These are phyloP conservation scores for Alternaria alternata DNA, from an alignment of 2,329 filamentous ascomycete genomes.

Conservation along the genomic window DNA sequence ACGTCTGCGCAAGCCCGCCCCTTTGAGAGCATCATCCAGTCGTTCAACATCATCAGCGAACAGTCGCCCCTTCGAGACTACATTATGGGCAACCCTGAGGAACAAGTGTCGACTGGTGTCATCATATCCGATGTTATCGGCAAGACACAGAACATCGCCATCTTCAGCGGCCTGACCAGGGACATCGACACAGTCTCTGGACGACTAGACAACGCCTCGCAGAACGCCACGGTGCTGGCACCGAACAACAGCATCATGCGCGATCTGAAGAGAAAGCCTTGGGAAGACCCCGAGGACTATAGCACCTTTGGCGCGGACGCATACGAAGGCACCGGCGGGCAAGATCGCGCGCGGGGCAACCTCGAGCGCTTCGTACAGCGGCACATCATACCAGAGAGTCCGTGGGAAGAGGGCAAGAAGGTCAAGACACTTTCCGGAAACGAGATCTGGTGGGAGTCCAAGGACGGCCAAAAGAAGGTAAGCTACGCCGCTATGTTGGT, in stretches of 20 bases:
- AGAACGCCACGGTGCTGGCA: slow-evolving; percentile 85
- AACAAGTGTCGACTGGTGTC: slow-evolving; percentile 55
- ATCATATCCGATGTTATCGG: slow-evolving; percentile 86
- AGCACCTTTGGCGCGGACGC: slow-evolving; percentile 69
- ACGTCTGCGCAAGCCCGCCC: slow-evolving; percentile 44
- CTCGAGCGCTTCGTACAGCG: slow-evolving; percentile 82
- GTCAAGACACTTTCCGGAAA: slow-evolving; percentile 72
- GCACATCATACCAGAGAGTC: slow-evolving; percentile 78
- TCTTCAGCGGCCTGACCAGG: slow-evolving; percentile 83
- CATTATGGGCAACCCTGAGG: slow-evolving; percentile 41
- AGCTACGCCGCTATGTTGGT: slow-evolving; percentile 38
- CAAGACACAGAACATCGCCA: slow-evolving; percentile 77
- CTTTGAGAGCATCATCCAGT: slow-evolving; percentile 39
- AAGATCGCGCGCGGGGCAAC: slow-evolving; percentile 79
- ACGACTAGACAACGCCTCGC: slow-evolving; percentile 70
- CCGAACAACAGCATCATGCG: slow-evolving; percentile 86
- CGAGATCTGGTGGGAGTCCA: slow-evolving; percentile 84
- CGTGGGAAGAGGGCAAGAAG: slow-evolving; percentile 76
- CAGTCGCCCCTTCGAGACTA: slow-evolving; percentile 41
- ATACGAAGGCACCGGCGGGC: slow-evolving; percentile 78
- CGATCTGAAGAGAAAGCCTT: slow-evolving; percentile 81
- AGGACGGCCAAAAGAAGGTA: slow-evolving; percentile 72
- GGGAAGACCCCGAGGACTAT: slow-evolving; percentile 81
- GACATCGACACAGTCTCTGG: slow-evolving; percentile 73
- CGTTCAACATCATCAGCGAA: slow-evolving; percentile 36